Base-by-base conservation (phyloP, 345 rosid genomes). In the Ailanthus altissimus region DNA sequence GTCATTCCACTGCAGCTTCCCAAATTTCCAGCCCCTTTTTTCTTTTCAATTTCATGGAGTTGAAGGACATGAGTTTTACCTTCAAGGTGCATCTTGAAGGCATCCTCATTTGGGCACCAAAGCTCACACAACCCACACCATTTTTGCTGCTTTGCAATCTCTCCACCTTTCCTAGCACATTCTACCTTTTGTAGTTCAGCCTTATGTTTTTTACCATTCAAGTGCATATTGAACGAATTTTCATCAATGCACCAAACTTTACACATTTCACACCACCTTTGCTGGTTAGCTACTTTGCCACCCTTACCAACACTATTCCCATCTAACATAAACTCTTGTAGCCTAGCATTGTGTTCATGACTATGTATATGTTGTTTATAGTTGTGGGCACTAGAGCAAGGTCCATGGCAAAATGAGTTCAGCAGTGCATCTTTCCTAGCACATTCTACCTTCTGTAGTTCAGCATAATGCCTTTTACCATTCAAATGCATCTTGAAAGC, bases 171-270 rank as follows among this genome's bases (percentile, higher is more conserved):
- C 32, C 56, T 5, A 46, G 56, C 49, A 18, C 13, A 16, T 23
- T 59, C 50, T 20, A 56, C 18, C 32, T 56, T 71, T 15, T 25
- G 57, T 16, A 68, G 64, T 56, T 78, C 51, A 51, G 28, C 72
- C 76, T 62, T 69, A 77, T 77, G 83, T 78, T 46, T 77, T 68
- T 69, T 70, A 54, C 77, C 79, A 21, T 42, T 25, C 13, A 74
- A 73, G 57, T 74, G 81, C 49, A 8, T 49, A 62, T 77, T 42
- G 23, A 79, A 58, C 8, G 32, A 6, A 36, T 45, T 36, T 15
- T 65, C 77, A 76, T 78, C 70, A 14, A 40, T 64, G 82, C 82
- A 81, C 71, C 82, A 73, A 21, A 80, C 45, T 4, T 75, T 61
- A 75, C 83, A 78, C 64, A 75, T 40, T 1, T 54, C 60, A 63